Evolutionary conservation across 352 stramenopile genomes (phyloP).

Genomic region (Hyaloperonospora arabidopsidis): DNA sequence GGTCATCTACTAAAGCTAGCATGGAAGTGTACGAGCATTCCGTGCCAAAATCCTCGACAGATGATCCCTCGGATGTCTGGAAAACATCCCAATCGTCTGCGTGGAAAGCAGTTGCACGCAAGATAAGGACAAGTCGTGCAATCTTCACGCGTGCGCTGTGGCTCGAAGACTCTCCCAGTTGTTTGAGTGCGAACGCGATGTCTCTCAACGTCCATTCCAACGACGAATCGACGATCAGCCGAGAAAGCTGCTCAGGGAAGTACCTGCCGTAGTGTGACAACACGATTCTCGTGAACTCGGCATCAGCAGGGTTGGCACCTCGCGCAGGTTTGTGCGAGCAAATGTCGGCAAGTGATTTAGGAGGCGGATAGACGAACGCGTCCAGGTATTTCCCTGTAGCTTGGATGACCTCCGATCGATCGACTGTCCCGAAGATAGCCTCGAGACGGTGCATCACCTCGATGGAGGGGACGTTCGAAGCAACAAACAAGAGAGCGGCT

Average conservation of each 20-base stretch:
- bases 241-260: constrained; percentile 63
- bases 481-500: constrained; percentile 62
- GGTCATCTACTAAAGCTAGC: constrained; percentile 26
- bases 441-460: constrained; percentile 55
- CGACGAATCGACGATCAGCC: constrained; percentile 61
- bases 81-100: constrained; percentile 28
- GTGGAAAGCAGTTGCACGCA: constrained; percentile 34
- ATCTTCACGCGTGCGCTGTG: constrained; percentile 49
- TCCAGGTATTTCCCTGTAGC: constrained; percentile 68
- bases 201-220: constrained; percentile 66
- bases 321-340: constrained; percentile 10
- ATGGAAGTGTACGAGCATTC: constrained; percentile 39
- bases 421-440: constrained; percentile 33
- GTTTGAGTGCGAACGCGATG: constrained; percentile 54
- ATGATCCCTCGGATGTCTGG: background rate
- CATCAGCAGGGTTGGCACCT: constrained; percentile 9
- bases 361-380: constrained; percentile 62
- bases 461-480: constrained; percentile 50
- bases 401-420: constrained; percentile 43
- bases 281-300: constrained; percentile 56
- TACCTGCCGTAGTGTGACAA: constrained; percentile 68
- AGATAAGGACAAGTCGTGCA: constrained; percentile 53
- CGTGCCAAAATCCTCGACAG: constrained; percentile 9
- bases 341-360: constrained; percentile 21
- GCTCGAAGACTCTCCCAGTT: constrained; percentile 40